Conservation (phyloP, 2,329 filamentous ascomycete species). For the Helotiales sp. region DNA sequence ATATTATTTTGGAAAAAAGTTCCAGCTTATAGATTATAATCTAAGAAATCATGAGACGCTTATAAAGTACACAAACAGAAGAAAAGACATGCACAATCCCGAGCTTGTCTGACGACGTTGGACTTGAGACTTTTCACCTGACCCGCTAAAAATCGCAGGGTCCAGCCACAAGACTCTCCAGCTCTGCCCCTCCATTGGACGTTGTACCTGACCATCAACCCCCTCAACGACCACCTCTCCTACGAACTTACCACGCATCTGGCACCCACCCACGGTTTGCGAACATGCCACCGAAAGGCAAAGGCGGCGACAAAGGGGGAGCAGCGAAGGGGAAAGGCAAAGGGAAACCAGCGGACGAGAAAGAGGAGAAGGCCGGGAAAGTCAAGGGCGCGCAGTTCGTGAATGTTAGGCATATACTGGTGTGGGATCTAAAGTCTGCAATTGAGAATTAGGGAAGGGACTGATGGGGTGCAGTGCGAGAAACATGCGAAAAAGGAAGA, state of each 20-base stretch:
- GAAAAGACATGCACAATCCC: background rate
- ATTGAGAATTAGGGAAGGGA: background rate
- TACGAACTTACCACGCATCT: background rate
- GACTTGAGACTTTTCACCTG: background rate
- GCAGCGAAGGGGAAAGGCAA: constrained; percentile 42
- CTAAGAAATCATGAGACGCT: background rate
- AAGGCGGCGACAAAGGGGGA: constrained; percentile 36
- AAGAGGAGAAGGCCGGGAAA: constrained; percentile 46
- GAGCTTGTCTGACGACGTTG: background rate
- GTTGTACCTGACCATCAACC: background rate
- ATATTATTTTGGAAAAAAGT: too few relatives aligned
- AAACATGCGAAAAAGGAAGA: constrained; percentile 82
- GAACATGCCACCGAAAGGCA: constrained; percentile 42
- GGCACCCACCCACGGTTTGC: constrained; percentile 1
- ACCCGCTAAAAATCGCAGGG: constrained; percentile 6
- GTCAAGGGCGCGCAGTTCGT: constrained; percentile 69
- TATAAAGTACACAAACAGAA: background rate
- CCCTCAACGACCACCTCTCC: background rate
- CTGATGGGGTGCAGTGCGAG: constrained; percentile 59
- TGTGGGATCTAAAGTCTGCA: constrained; percentile 19
- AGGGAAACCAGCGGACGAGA: constrained; percentile 48
- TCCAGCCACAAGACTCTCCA: background rate
- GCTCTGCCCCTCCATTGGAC: constrained; percentile 20
- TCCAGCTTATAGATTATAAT: background rate
- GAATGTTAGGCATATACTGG: constrained; percentile 72